Conservation (phyloP, 768 basidiomycete genomes). For the Mycena rebaudengoi region DNA sequence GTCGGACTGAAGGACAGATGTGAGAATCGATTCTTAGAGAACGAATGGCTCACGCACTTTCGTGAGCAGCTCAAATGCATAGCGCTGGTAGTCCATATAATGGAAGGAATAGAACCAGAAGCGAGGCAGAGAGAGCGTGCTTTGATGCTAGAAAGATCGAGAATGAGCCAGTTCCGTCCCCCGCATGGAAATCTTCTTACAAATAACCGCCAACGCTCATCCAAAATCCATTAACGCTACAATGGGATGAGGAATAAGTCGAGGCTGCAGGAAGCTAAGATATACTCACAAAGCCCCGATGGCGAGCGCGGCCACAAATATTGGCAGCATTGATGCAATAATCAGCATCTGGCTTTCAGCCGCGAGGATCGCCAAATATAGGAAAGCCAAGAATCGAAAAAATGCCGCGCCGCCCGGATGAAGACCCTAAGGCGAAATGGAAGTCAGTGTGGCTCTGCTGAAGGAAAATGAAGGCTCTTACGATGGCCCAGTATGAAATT, state of each 20-base stretch:
- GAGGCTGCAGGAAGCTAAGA: background rate
- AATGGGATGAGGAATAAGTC: background rate
- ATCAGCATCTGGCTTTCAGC: conserved; percentile 63
- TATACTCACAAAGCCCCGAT: conserved; percentile 52
- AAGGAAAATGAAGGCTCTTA: conserved; percentile 32
- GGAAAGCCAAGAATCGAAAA: conserved; percentile 62
- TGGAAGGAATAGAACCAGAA: conserved; percentile 70
- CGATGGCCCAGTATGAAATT: conserved; percentile 62
- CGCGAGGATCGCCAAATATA: conserved; percentile 61
- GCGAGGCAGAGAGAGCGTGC: conserved; percentile 58
- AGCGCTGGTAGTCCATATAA: conserved; percentile 63
- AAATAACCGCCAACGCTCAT: conserved; percentile 64
- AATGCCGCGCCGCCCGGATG: conserved; percentile 56
- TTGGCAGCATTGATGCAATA: conserved; percentile 59
- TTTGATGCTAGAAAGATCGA: conserved; percentile 51
- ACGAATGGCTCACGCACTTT: too few species aligned
- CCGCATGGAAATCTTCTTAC: conserved; percentile 27
- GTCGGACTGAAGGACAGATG: conserved; percentile 52
- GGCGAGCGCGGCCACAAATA: conserved; percentile 69
- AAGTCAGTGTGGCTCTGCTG: background rate
- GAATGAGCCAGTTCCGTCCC: conserved; percentile 2
- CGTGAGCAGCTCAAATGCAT: conserved; percentile 48
- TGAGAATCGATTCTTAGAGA: background rate
- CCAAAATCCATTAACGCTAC: conserved; percentile 61
- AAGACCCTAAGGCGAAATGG: conserved; percentile 46